Percentiles rank a stretch among this genome's conserved stretches.
Conservation (phyloP, 129 eudicot species). For the Silybum marianum region DNA sequence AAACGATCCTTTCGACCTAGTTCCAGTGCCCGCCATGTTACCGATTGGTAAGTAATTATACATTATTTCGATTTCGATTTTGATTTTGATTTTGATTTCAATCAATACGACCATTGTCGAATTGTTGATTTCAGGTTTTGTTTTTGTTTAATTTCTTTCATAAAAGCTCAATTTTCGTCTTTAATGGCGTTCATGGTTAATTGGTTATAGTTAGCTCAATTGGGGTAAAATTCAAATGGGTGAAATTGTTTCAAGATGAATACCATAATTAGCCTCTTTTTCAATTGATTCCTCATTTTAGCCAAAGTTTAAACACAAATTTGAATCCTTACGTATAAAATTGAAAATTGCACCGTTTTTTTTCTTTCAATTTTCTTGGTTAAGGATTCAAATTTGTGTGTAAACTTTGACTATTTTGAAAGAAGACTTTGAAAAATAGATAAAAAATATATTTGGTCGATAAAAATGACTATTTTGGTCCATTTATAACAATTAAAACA, state of each 20-base stretch:
- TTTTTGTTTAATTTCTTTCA: not conserved
- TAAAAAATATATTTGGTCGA: too few relatives aligned
- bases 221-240: not conserved
- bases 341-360: too few relatives aligned
- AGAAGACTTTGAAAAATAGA: too few relatives aligned
- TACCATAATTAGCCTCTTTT: not conserved
- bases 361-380: too few relatives aligned
- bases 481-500: too few relatives aligned
- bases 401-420: too few relatives aligned
- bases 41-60: constrained; percentile 61
- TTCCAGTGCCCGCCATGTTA: constrained; percentile 71
- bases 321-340: too few relatives aligned
- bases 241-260: not conserved
- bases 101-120: not conserved
- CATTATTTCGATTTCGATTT: not conserved
- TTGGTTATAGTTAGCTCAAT: not conserved
- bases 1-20: constrained; percentile 82
- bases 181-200: not conserved
- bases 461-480: too few relatives aligned
- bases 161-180: not conserved
- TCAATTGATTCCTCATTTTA: too few relatives aligned
- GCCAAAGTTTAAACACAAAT: too few relatives aligned
- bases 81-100: not conserved
- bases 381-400: too few relatives aligned
- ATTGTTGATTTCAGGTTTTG: not conserved